Conservation (phyloP, 2,329 filamentous ascomycete genomes). For the Trichoderma sp. region DNA sequence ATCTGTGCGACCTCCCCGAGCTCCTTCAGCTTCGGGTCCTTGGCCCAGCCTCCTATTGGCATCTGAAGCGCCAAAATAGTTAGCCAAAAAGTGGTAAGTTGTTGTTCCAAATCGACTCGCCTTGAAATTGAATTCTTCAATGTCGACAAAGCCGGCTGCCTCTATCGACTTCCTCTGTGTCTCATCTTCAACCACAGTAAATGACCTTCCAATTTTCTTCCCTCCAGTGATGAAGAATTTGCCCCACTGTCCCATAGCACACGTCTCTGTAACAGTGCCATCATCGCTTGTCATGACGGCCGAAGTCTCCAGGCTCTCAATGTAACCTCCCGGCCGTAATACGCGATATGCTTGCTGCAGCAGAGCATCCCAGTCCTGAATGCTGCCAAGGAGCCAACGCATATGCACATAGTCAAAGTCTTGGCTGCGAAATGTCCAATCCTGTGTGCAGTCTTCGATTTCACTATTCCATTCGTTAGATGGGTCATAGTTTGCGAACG, state of each 20-base stretch:
- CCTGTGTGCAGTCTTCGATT: conserved; percentile 33
- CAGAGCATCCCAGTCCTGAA: conserved; percentile 53
- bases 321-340: conserved; percentile 53
- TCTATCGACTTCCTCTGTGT: conserved; percentile 24
- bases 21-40: conserved; percentile 26
- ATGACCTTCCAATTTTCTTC: conserved; percentile 32
- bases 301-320: conserved; percentile 34
- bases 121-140: conserved; percentile 27
- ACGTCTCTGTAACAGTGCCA: conserved; percentile 28
- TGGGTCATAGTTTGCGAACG: background rate
- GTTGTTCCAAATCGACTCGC: background rate
- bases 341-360: conserved; percentile 50
- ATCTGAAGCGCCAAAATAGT: conserved; percentile 12
- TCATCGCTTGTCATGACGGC: conserved; percentile 31
- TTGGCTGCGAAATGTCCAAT: conserved; percentile 29
- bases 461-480: conserved; percentile 18
- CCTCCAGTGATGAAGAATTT: conserved; percentile 29
- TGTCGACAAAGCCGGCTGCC: conserved; percentile 28
- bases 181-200: conserved; percentile 27
- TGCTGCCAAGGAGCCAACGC: conserved; percentile 53
- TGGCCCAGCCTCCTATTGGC: conserved; percentile 26
- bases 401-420: conserved; percentile 60
- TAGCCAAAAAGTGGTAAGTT: background rate
- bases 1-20: conserved; percentile 29
- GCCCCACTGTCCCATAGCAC: conserved; percentile 28